Conservation (phyloP, 2,329 filamentous ascomycete genomes). For the Macrophomina tecta region DNA sequence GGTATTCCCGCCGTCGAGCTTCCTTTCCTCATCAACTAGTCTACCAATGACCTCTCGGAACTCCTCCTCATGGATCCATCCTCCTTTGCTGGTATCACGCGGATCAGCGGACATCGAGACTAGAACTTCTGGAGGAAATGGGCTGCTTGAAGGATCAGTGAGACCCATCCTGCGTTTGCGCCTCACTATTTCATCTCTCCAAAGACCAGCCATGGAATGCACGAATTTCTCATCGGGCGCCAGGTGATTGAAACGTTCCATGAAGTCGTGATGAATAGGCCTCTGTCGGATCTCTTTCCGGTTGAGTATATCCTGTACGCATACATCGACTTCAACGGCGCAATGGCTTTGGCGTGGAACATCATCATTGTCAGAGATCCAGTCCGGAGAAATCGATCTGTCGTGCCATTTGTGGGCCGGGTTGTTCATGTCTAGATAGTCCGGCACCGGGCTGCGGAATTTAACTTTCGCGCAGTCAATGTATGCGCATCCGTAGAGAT, state of each 20-base stretch:
- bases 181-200: constrained; percentile 85
- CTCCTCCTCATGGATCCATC: constrained; percentile 93
- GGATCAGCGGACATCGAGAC: constrained; percentile 88
- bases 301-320: constrained; percentile 87
- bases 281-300: constrained; percentile 75
- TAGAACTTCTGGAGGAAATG: constrained; percentile 80
- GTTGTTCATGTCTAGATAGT: constrained; percentile 66
- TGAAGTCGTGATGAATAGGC: constrained; percentile 85
- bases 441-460: constrained; percentile 79
- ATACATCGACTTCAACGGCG: constrained; percentile 86
- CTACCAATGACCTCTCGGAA: constrained; percentile 69
- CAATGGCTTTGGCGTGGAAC: constrained; percentile 86
- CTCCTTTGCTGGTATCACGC: constrained; percentile 72
- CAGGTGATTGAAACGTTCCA: constrained; percentile 71
- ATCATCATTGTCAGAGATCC: constrained; percentile 66
- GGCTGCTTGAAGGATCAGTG: constrained; percentile 68
- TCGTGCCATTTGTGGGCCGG: constrained; percentile 79
- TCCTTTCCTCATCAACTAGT: constrained; percentile 69
- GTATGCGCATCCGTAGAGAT: constrained; percentile 91
- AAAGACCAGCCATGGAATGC: constrained; percentile 90
- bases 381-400: constrained; percentile 65
- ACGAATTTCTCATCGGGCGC: constrained; percentile 79
- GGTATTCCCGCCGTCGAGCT: constrained; percentile 50
- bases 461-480: constrained; percentile 73
- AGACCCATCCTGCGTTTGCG: constrained; percentile 75